Percentiles rank a stretch among this genome's conserved stretches.
Conservation (phyloP, 306 rosid genomes). For the Albizia julibrissin region DNA sequence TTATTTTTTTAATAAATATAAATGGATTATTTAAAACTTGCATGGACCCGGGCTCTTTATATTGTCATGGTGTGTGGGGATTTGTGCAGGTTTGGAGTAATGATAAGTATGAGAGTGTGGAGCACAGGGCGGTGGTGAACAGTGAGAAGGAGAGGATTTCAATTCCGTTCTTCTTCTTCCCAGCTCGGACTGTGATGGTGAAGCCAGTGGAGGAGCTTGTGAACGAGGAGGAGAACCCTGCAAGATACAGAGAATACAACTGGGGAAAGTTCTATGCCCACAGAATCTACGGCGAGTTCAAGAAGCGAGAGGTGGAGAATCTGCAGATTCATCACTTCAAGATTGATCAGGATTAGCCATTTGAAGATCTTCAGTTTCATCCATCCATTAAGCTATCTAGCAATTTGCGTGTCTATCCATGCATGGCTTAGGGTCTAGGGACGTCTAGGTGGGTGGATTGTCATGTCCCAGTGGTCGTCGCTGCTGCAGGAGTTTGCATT, state of each 20-base stretch:
- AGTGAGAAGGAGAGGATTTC: slow-evolving; percentile 56
- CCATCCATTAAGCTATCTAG: background rate
- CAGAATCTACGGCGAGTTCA: slow-evolving; percentile 43
- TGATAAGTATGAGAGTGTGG: slow-evolving; percentile 64
- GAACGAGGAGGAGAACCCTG: slow-evolving; percentile 46
- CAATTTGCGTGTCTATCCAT: too few species aligned
- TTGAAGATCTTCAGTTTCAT: background rate
- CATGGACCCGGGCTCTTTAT: too few species aligned
- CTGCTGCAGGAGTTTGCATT: too few species aligned
- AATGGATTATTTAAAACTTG: too few species aligned
- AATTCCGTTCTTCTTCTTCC: slow-evolving; percentile 49
- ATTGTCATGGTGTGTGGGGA: background rate
- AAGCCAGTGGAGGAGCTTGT: slow-evolving; percentile 58
- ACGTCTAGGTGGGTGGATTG: too few species aligned
- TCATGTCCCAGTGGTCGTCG: too few species aligned
- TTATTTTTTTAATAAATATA: too few species aligned
- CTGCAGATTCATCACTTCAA: slow-evolving; percentile 51
- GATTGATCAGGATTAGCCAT: slow-evolving; percentile 8
- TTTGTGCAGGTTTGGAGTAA: slow-evolving; percentile 78
- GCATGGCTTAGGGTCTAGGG: too few species aligned
- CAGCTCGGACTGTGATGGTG: slow-evolving; percentile 50
- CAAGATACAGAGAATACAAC: slow-evolving; percentile 51
- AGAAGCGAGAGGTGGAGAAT: slow-evolving; percentile 52
- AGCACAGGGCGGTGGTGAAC: slow-evolving; percentile 66
- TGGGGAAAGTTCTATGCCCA: slow-evolving; percentile 57